These are phyloP conservation scores for Eucalyptus marginata DNA, from an alignment of 345 rosid genomes.

Conservation along the genomic window DNA sequence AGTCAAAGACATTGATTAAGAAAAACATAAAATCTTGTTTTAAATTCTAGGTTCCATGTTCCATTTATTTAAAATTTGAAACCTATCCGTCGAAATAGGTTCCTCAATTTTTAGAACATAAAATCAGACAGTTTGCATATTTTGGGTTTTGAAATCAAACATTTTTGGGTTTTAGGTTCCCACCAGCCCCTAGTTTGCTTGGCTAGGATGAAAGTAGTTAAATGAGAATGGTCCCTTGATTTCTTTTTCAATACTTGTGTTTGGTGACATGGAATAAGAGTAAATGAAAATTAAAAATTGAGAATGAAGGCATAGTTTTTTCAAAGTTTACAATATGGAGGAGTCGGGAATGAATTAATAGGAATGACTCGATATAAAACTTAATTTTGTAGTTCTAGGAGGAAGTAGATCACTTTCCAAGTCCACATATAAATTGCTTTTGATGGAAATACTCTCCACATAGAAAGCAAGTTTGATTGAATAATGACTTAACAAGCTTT, in stretches of 20 bases:
- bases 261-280: not conserved
- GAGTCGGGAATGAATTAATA: not conserved
- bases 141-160: no score
- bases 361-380: not conserved
- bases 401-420: not conserved
- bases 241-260: not conserved
- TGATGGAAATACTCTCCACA: no score
- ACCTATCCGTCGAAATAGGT: no score
- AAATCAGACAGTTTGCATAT: fast-evolving
- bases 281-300: not conserved
- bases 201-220: not conserved
- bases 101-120: no score
- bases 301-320: not conserved
- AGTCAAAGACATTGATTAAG: fast-evolving
- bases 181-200: not conserved
- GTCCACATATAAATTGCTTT: not conserved
- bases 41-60: fast-evolving
- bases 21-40: no score
- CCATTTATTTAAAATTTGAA: fast-evolving
- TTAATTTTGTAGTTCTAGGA: not conserved
- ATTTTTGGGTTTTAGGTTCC: no score
- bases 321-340: no score
- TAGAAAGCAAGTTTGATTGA: no score
- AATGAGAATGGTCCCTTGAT: not conserved
- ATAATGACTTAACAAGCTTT: no score